Conservation (phyloP, 106 monocot genomes). For the Gastrodia elata region DNA sequence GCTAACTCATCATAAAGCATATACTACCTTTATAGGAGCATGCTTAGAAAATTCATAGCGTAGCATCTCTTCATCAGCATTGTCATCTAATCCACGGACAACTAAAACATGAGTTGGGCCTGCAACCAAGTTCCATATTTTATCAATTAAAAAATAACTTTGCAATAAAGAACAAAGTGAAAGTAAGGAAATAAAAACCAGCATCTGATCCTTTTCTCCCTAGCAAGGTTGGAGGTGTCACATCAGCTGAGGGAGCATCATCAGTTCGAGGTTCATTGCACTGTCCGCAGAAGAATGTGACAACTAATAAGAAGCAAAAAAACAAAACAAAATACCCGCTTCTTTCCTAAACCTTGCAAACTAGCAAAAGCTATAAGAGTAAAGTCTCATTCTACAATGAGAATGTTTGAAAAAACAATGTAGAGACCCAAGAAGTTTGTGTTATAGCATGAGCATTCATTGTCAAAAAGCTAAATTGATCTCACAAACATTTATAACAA, state of each 20-base stretch:
- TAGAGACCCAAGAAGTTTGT: not conserved
- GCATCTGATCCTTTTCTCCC: constrained; percentile 77
- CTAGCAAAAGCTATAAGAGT: not conserved
- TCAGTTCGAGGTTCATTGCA: constrained; percentile 87
- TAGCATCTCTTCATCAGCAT: constrained; percentile 99
- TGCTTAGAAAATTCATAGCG: constrained; percentile 96
- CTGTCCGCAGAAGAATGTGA: constrained; percentile 22
- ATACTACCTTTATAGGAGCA: constrained; percentile 77
- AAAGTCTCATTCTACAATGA: not conserved
- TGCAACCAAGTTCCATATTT: constrained; percentile 14
- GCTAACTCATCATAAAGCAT: not conserved
- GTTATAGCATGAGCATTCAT: not conserved
- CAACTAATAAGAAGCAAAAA: not conserved
- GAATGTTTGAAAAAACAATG: not conserved
- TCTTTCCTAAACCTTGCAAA: not conserved
- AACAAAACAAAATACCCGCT: not conserved
- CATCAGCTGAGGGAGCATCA: constrained; percentile 79
- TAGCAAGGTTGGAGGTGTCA: constrained; percentile 30
- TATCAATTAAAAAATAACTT: constrained; percentile 6
- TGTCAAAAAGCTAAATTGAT: not conserved
- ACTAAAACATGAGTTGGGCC: constrained; percentile 97
- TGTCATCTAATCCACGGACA: constrained; percentile 98
- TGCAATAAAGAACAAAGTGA: not conserved
- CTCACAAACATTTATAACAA: not conserved
- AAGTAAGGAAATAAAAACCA: constrained; percentile 30